Base-by-base conservation (phyloP, 495 filamentous ascomycete genomes). In the Daldinia childiae region DNA sequence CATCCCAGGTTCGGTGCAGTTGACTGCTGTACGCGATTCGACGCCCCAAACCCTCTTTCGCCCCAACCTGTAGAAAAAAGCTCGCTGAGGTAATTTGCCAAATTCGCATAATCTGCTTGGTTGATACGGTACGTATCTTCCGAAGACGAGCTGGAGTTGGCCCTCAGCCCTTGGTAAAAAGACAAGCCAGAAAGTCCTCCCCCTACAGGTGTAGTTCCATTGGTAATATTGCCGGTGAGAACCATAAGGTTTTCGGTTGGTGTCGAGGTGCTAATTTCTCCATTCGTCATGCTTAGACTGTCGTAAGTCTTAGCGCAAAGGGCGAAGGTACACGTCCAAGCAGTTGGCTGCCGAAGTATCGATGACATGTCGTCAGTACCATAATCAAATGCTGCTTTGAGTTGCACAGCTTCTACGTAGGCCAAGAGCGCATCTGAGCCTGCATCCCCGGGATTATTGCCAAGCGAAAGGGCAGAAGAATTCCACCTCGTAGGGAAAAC, bases 401-500 rank as follows among this genome's bases (percentile, higher is more conserved):
- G 8, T 29, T 58, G 56, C 1, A 58, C 17, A 14, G 56, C 56
- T 26, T 58, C 56, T 21, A 39, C 6, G 21, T 43, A 58, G 12
- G 56, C 21, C 34, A 38, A 24, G 12, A 34, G 21, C 19, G 56
- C 36, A 19, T 14, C 19, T 4, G 32, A 26, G 11, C 34, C 34
- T 34, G 15, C 26, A 12, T 15, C 21, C 9, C 17, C 11, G 3
- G 17, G 19, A 17, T 0, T n/a, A 19, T 38, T 1, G 14, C 17
- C 34, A 21, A 26, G 17, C 15, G 32, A 26, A 24, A 24, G 3
- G 56, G 34, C 32, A 4, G 32, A 39, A 38, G 56, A 58, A 30
- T 58, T 58, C 56, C 56, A 58, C n/a, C 32, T 58, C 12, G 56
- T 58, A 26, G 56, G 56, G 56, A 41, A 41, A 41, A 39, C 8